A percentile compares a stretch with the other conserved stretches of the same genome.
These are phyloP conservation scores for Cyclocybe cylindracea DNA, from an alignment of 768 basidiomycete species.

Conservation along the genomic window DNA sequence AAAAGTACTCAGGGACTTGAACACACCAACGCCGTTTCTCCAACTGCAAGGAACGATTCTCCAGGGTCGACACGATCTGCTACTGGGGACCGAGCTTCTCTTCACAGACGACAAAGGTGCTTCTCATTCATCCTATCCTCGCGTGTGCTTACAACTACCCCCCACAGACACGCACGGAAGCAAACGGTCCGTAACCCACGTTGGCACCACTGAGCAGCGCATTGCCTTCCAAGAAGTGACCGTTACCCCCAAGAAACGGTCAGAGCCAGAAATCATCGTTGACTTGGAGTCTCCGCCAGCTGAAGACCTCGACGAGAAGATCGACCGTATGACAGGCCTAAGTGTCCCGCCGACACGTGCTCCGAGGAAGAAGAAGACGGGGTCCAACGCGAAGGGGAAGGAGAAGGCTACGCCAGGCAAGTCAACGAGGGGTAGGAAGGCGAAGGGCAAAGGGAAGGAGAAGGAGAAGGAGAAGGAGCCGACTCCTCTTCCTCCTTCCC, in stretches of 20 bases:
- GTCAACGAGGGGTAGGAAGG: background rate
- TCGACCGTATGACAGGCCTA: slow-evolving; percentile 28
- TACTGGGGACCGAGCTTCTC: slow-evolving; percentile 76
- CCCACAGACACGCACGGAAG: slow-evolving; percentile 42
- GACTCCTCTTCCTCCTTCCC: background rate
- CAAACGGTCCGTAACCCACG: slow-evolving; percentile 53
- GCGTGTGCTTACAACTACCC: background rate
- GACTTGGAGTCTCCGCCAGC: slow-evolving; percentile 5
- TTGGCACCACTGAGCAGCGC: slow-evolving; percentile 66
- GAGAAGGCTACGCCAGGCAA: background rate
- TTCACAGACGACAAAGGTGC: slow-evolving; percentile 68
- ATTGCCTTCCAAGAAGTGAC: slow-evolving; percentile 76
- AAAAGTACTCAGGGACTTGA: slow-evolving; percentile 60
- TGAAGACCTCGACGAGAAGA: slow-evolving; percentile 7
- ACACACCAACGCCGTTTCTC: slow-evolving; percentile 72
- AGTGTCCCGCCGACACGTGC: slow-evolving; percentile 19
- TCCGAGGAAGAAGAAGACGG: slow-evolving; percentile 11
- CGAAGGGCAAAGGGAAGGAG: slow-evolving; percentile 14
- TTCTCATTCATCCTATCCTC: background rate
- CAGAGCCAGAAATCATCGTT: background rate
- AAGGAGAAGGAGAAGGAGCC: background rate
- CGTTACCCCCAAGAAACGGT: slow-evolving; percentile 41
- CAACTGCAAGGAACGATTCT: slow-evolving; percentile 78
- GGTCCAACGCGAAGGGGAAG: slow-evolving; percentile 10
- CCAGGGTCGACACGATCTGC: slow-evolving; percentile 64